Percentiles rank a stretch among this genome's conserved stretches.
phyloP scores from a whole-genome alignment of 2,329 filamentous ascomycete species.

The Fusarium nematophilum region DNA sequence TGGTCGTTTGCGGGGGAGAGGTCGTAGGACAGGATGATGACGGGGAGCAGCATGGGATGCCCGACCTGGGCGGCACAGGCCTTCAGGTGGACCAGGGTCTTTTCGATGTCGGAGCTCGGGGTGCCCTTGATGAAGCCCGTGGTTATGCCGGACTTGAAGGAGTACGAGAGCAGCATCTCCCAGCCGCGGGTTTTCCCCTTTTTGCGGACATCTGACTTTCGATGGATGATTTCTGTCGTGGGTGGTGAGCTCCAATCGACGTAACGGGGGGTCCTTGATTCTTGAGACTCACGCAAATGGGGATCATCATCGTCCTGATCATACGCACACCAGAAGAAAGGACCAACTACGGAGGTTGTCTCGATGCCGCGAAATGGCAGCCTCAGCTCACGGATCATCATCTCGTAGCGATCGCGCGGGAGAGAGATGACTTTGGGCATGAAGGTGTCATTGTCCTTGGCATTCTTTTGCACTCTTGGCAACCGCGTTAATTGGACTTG shows the following conservation, averaged over 20 bases:
- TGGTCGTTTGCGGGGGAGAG: conserved; percentile 66
- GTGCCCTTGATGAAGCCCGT: conserved; percentile 73
- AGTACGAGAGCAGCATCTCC: conserved; percentile 72
- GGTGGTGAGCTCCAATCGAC: background rate
- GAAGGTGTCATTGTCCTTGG: conserved; percentile 68
- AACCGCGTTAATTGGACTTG: conserved; percentile 7
- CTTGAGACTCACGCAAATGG: conserved; percentile 62
- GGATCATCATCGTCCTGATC: conserved; percentile 68
- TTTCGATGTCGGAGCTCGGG: conserved; percentile 63
- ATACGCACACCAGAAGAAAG: conserved; percentile 70
- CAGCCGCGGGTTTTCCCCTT: conserved; percentile 72
- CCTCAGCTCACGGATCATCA: conserved; percentile 65
- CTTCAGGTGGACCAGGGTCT: conserved; percentile 61
- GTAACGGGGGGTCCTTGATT: background rate
- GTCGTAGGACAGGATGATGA: conserved; percentile 69
- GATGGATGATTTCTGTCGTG: conserved; percentile 66
- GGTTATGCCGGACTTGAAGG: conserved; percentile 65
- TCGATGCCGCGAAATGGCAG: conserved; percentile 70
- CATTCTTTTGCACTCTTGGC: conserved; percentile 66
- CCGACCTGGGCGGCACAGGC: conserved; percentile 61
- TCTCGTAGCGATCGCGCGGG: conserved; percentile 60
- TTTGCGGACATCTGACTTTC: conserved; percentile 75
- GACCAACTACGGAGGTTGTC: conserved; percentile 68
- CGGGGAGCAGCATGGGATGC: conserved; percentile 69
- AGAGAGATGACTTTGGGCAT: conserved; percentile 65